Evolutionary conservation across 306 rosid genomes (phyloP), one percentile per base, ranked within the genome.

Genomic region (Quercus glauca): DNA sequence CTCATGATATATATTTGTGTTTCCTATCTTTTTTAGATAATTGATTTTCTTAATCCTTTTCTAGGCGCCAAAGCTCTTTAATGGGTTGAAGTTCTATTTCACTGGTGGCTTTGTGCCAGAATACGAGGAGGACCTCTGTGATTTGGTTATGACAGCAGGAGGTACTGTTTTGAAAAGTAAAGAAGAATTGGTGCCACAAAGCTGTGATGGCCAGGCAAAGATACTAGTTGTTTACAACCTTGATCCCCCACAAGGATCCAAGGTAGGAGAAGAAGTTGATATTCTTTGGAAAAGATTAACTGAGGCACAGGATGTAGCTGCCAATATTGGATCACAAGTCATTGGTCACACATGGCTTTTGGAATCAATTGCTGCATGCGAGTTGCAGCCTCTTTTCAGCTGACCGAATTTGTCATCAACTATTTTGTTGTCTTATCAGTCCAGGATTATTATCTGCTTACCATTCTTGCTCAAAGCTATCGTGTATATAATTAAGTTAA

Each of bases 291-390:
- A 90, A 73, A 87, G 99, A 80, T 67, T 91, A 64, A 93, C 75
- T 6, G 97, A 91, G 69, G 98, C 97, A 31, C 89, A 86, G 80
- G 98, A 88, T 82, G 45, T 91, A 82, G 97, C 98, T 68, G 77
- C 80, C 3, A 69, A 61, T 57, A 82, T 89, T 20, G 89, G 88
- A 69, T 82, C 85, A 29, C 89, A 84, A 80, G 89, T 91, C 14
- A 79, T 91, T 68, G 98, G 92, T 71, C 96, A 93, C 76, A 90
- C 99, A 0, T 90, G 98, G 98, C 85, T 93, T 76, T 78, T 96
- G 84, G 97, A 96, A 78, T 96, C 99, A 31, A 88, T 91, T 87
- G 93, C 99, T 41, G 88, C 88, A 25, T 81, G 85, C 65, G 82
- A 88, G 74, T 83, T 96, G 89, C 92, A 89, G 86, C 83, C 88